Percentiles rank a stretch among this genome's conserved stretches.
phyloP scores from a whole-genome alignment of 768 basidiomycete species.

The Floccularia luteovirens region DNA sequence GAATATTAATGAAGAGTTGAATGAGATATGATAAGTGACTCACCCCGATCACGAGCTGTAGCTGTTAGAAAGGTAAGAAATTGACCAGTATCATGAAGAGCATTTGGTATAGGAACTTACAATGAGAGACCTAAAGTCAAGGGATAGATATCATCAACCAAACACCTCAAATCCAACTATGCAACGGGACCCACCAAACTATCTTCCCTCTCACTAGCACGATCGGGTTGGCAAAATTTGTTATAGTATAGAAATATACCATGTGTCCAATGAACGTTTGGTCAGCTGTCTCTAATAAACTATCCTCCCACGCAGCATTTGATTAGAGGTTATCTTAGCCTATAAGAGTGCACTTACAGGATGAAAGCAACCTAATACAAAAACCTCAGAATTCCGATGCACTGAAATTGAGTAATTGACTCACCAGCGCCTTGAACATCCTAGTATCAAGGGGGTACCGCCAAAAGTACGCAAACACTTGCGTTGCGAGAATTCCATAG shows the following conservation, averaged over 20 bases:
- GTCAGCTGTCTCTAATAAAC: slow-evolving; percentile 41
- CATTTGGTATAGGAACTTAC: slow-evolving; percentile 22
- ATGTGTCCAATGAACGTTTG: slow-evolving; percentile 50
- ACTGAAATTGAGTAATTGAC: slow-evolving; percentile 15
- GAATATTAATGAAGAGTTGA: background rate
- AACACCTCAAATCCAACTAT: background rate
- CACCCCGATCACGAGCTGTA: slow-evolving; percentile 39
- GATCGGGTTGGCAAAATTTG: slow-evolving; percentile 28
- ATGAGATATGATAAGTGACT: slow-evolving; percentile 9
- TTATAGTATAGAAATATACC: slow-evolving; percentile 48
- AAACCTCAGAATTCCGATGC: too few relatives aligned
- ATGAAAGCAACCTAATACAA: slow-evolving; percentile 28
- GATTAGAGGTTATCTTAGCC: too few relatives aligned
- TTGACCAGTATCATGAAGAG: slow-evolving; percentile 1
- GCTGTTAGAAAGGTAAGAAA: slow-evolving; percentile 17
- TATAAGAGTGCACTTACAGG: slow-evolving; percentile 17
- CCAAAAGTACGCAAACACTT: slow-evolving; percentile 47
- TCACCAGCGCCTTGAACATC: slow-evolving; percentile 43
- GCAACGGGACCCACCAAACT: slow-evolving; percentile 43
- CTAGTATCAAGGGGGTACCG: slow-evolving; percentile 46
- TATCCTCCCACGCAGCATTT: background rate
- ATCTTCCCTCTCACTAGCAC: slow-evolving; percentile 28
- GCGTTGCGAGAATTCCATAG: slow-evolving; percentile 49
- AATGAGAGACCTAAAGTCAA: slow-evolving; percentile 35
- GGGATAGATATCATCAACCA: background rate